Conservation (phyloP, 1,139 yeast species). For the Sugiyamaella pinicola region DNA sequence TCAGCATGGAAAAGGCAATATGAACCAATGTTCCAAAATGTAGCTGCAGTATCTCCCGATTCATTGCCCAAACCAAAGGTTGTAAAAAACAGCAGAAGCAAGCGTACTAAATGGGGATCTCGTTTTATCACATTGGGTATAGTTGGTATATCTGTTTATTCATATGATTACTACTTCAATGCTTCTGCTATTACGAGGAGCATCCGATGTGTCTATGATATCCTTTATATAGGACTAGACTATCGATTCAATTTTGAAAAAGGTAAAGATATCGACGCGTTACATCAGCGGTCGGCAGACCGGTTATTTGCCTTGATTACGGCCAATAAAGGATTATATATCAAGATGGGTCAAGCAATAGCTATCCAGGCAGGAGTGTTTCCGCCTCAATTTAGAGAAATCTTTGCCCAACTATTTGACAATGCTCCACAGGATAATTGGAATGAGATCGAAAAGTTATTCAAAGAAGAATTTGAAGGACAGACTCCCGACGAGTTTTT, state of each 20-base stretch:
- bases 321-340: slow-evolving; percentile 69
- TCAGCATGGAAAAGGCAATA: slow-evolving; percentile 3
- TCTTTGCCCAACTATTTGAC: slow-evolving; percentile 63
- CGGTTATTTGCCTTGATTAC: slow-evolving; percentile 55
- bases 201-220: slow-evolving; percentile 51
- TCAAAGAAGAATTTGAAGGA: slow-evolving; percentile 51
- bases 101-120: slow-evolving; percentile 24
- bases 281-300: slow-evolving; percentile 65
- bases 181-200: slow-evolving; percentile 58
- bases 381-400: slow-evolving; percentile 61
- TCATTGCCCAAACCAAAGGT: slow-evolving; percentile 27
- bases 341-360: slow-evolving; percentile 74
- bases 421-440: slow-evolving; percentile 71
- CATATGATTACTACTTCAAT: slow-evolving; percentile 38
- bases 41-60: slow-evolving; percentile 22
- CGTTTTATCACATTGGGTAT: slow-evolving; percentile 23
- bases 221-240: slow-evolving; percentile 59
- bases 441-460: slow-evolving; percentile 52
- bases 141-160: slow-evolving; percentile 23
- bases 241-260: slow-evolving; percentile 55
- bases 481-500: slow-evolving; percentile 52
- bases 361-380: slow-evolving; percentile 71
- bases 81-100: not conserved
- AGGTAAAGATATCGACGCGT: slow-evolving; percentile 49
- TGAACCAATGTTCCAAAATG: slow-evolving; percentile 16